Percentiles rank a stretch among this genome's conserved stretches.
These are phyloP conservation scores for Penicillium arizonense DNA, from an alignment of 495 filamentous ascomycete genomes.

Conservation along the genomic window DNA sequence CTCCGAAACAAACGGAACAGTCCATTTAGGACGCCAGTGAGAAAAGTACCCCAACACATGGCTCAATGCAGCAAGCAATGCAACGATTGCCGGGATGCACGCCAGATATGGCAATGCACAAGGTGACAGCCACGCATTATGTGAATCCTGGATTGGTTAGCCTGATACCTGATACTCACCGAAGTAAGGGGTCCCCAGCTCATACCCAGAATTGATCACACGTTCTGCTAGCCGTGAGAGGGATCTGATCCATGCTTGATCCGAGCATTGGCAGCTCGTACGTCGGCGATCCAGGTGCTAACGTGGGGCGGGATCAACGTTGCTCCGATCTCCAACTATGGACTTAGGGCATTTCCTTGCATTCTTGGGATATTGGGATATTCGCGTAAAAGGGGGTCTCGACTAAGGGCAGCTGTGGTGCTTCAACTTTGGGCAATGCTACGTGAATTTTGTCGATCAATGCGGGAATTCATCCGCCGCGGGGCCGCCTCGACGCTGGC, in stretches of 20 bases:
- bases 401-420: too few species aligned
- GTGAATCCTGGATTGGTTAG: constrained; percentile 45
- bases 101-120: constrained; percentile 50
- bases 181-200: constrained; percentile 1
- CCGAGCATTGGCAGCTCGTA: constrained; percentile 4
- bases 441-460: background rate
- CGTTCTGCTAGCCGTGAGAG: constrained; percentile 6
- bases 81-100: constrained; percentile 41
- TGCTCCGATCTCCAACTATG: constrained; percentile 1
- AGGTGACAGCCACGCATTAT: constrained; percentile 44
- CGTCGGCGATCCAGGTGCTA: background rate
- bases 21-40: constrained; percentile 48
- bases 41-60: constrained; percentile 29
- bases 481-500: background rate
- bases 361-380: too few species aligned
- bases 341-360: too few species aligned
- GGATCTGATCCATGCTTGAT: constrained; percentile 23
- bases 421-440: too few species aligned
- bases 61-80: constrained; percentile 36
- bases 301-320: constrained; percentile 9
- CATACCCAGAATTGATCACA: constrained; percentile 30
- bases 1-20: constrained; percentile 44
- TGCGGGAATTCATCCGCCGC: background rate
- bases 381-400: too few species aligned
- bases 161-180: background rate